Percentiles rank a stretch among this genome's conserved stretches.
Evolutionary conservation across 495 filamentous ascomycete genomes (phyloP).

Genomic region (Penicillium turbatum): DNA sequence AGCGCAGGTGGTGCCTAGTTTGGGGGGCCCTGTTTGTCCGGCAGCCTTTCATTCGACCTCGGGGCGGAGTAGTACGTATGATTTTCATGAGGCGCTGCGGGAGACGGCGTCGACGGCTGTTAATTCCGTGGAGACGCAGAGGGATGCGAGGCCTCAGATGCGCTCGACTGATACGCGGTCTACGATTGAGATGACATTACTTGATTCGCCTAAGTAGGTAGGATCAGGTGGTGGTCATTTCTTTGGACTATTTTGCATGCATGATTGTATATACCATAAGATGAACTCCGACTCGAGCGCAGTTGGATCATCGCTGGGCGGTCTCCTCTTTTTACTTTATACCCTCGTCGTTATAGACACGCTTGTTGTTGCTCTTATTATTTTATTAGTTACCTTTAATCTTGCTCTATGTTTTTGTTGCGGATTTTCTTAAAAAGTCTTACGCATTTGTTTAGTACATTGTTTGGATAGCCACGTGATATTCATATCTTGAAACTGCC

Average conservation of each 20-base stretch:
- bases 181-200: slow-evolving; percentile 1
- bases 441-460: background rate
- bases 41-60: background rate
- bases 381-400: background rate
- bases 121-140: background rate
- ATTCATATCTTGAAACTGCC: background rate
- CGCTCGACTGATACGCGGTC: background rate
- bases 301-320: slow-evolving; percentile 1
- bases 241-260: background rate
- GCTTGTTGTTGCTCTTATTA: background rate
- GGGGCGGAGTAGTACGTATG: slow-evolving; percentile 6
- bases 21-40: background rate
- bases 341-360: slow-evolving; percentile 4
- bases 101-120: slow-evolving; percentile 14
- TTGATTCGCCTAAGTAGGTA: background rate
- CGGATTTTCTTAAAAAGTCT: background rate
- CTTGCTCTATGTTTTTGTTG: background rate
- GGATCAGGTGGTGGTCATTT: background rate
- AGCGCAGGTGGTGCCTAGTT: background rate
- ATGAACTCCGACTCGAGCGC: background rate
- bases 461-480: background rate
- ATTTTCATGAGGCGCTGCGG: slow-evolving; percentile 19
- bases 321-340: background rate
- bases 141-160: background rate
- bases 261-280: background rate